Base-by-base conservation (phyloP, 257 asterid species). In the Cordia subcordata region DNA sequence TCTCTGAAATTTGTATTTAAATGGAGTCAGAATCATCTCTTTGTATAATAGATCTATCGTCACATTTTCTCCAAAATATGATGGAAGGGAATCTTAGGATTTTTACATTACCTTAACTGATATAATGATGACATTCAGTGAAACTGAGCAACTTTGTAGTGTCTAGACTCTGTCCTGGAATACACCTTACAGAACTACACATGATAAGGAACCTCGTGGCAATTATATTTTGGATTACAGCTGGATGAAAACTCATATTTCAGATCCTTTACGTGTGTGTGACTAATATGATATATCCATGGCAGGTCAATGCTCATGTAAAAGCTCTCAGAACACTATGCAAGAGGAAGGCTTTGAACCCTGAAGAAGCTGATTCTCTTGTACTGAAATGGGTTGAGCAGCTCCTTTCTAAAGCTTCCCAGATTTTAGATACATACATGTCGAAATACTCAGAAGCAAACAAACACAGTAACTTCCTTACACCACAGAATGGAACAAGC, bases 271-370 rank as follows among this genome's bases (percentile, higher is more conserved):
- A 49, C 18, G 62, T 37, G 52, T 45, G 10, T 47, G 14, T 54
- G 51, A 57, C 19, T 16, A 46, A 51, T 60, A 50, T 18, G 39
- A 42, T 27, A 51, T n/a, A 49, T 33, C 57, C 79, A 55, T 72
- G 72, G 65, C 90, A 92, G 99, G 99, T 92, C 59, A 84, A 83
- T 78, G 99, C 99, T 56, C 99, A 88, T 65, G 87, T 88, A 57
- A 92, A 83, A 81, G 94, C 95, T 65, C 87, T 92, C 51, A 81
- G 74, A 74, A 92, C 99, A 56, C 69, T 92, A 50, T 88, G 97
- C 89, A 82, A 68, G 63, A 63, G 81, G 60, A 86, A 92, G 81
- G 87, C 99, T 65, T 56, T 64, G 53, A 65, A 68, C 60, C 52
- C 65, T 20, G 82, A 77, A 52, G 96, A 92, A 70, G 86, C 89